Base-by-base conservation (phyloP, 2,329 filamentous ascomycete genomes). In the Reticulascus tulasneorum region DNA sequence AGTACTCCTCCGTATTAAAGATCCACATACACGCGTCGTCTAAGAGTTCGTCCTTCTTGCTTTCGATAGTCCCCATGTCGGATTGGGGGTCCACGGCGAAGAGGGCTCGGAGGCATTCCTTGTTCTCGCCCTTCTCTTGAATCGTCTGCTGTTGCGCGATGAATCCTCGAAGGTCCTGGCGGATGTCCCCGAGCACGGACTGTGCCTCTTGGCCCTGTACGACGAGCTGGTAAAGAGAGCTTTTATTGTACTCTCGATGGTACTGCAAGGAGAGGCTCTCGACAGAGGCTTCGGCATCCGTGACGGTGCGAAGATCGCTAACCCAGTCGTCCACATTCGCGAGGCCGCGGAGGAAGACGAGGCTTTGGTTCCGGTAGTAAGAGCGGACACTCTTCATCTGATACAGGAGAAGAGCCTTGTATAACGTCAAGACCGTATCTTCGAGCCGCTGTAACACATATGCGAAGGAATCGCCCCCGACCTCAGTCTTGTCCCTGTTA, bases 331-430 rank as follows among this genome's bases (percentile, higher is more conserved):
- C 53, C 4, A 56, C 35, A 16, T 53, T 53, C 7, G 56, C 7
- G 5, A 60, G 31, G 29, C 53, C 50, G 16, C 55, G 41, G n/a
- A 59, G 30, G 26, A 63, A 51, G 9, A 46, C 48, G 6, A 47
- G 10, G 7, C 40, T 32, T 28, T 45, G 52, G 19, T 58, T 50
- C 10, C 52, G 50, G 40, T 60, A 21, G 47, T 59, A 65, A 5
- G 47, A 54, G 37, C 49, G 60, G 28, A 65, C 48, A 36, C 61
- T 67, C 46, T 60, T 62, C 35, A 67, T 64, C 46, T 61, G 53
- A 42, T 63, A 67, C 4, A 45, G 24, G 16, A 68, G 55, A 24
- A 68, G 51, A 33, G 46, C 50, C 35, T 56, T 48, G 44, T 67
- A 67, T 24, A 22, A 69, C 55, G 17, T 52, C 27, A 20, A 56